Percentiles rank a stretch among this genome's conserved stretches.
These are phyloP conservation scores for Chiua virens DNA, from an alignment of 768 basidiomycete species.

Conservation along the genomic window DNA sequence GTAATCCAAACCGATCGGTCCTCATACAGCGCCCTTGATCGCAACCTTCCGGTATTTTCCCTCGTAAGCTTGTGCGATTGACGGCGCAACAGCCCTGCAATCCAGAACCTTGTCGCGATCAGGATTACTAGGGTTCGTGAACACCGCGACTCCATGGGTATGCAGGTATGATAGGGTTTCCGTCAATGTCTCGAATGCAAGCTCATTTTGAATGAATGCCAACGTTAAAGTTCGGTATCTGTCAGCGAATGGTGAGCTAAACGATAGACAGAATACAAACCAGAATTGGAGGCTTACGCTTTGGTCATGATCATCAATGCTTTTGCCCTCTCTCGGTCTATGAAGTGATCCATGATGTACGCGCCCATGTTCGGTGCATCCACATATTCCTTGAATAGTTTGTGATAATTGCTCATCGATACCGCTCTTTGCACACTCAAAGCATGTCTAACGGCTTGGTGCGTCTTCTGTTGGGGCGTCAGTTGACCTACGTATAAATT, in stretches of 20 bases:
- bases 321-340: slow-evolving; percentile 83
- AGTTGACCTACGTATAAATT: slow-evolving; percentile 98
- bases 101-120: slow-evolving; percentile 69
- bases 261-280: neutral
- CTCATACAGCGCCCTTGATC: slow-evolving; percentile 91
- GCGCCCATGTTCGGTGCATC: slow-evolving; percentile 94
- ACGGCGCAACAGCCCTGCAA: slow-evolving; percentile 59
- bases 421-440: slow-evolving; percentile 85
- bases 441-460: slow-evolving; percentile 82
- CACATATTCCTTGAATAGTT: slow-evolving; percentile 81
- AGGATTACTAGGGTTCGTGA: slow-evolving; percentile 59
- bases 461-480: slow-evolving; percentile 85
- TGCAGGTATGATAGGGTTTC: slow-evolving; percentile 69
- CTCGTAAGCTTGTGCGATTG: slow-evolving; percentile 66
- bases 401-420: slow-evolving; percentile 92
- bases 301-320: slow-evolving; percentile 89
- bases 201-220: slow-evolving; percentile 72
- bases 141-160: slow-evolving; percentile 66
- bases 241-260: slow-evolving; percentile 9
- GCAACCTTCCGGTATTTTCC: slow-evolving; percentile 83
- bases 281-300: slow-evolving; percentile 62
- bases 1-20: slow-evolving; percentile 1
- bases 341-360: slow-evolving; percentile 99
- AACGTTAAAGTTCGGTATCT: slow-evolving; percentile 86
- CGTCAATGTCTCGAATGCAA: slow-evolving; percentile 74